Evolutionary conservation across 2,329 filamentous ascomycete genomes (phyloP), one percentile per base, ranked within the genome.

Genomic region (Alternaria gansuensis): DNA sequence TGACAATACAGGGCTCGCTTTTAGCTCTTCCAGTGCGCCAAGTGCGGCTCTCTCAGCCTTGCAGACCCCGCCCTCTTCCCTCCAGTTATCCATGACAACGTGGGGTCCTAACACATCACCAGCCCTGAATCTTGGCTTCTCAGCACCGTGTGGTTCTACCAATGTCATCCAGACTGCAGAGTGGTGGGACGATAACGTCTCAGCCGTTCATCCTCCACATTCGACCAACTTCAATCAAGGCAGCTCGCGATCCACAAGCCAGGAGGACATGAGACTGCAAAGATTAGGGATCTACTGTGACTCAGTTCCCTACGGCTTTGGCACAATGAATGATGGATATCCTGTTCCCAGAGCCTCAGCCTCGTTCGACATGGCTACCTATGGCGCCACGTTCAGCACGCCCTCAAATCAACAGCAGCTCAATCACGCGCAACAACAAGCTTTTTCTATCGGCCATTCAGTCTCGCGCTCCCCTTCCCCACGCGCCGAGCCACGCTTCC

Each of bases 31-130:
- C 24, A 59, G 64, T 23, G 57, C 60, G 11, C 67, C 61, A 39
- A 67, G 64, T 55, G 67, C 63, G 58, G 70, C 70, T 64, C 71
- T 77, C 50, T 75, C 74, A 73, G 75, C 76, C 69, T 75, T 75
- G 62, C 71, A 75, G 49, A 77, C 75, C 49, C 76, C 74, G 51
- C 75, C 75, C 39, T 66, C 72, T 36, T 72, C 74, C n/a, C 62
- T 70, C 33, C 66, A 68, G 2, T 60, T 76, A 43, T 59, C 71
- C 14, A 71, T 71, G 60, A 62, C 65, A 26, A 64, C 71, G 51
- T 78, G 75, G 76, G 72, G 60, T 17, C 61, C 71, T 24, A 69
- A 71, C 24, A 59, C 69, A 3, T 68, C 70, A 24, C 62, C 68
- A 5, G 66, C 60, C 23, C 56, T 78, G 13, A 71, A 77, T 9